phyloP scores from a whole-genome alignment of 805 yeast genomes.

The Candida cerambycidarum region DNA sequence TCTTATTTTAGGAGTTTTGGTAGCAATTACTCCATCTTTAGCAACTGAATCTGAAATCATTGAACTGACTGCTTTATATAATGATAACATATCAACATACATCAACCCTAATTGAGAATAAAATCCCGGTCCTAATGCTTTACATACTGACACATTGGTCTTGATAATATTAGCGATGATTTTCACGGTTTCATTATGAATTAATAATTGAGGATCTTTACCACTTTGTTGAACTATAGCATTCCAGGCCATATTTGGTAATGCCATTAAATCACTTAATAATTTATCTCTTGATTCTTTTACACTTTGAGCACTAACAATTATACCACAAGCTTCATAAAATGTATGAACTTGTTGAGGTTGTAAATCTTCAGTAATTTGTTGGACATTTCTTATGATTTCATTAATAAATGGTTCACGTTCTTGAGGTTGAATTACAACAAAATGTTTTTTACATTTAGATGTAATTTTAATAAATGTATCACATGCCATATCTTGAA shows the following conservation, averaged over 20 bases:
- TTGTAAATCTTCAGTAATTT: slow-evolving; percentile 85
- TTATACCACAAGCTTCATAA: slow-evolving; percentile 95
- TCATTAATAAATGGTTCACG: slow-evolving; percentile 88
- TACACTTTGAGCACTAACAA: slow-evolving; percentile 82
- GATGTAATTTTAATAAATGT: slow-evolving; percentile 94
- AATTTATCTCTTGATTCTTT: slow-evolving; percentile 68
- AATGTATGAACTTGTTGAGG: slow-evolving; percentile 98
- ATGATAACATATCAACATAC: slow-evolving; percentile 83
- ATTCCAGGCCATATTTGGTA: slow-evolving; percentile 94
- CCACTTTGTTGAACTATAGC: slow-evolving; percentile 84
- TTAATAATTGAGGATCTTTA: slow-evolving; percentile 75
- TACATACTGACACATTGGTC: slow-evolving; percentile 93
- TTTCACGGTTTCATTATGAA: slow-evolving; percentile 82
- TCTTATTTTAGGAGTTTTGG: slow-evolving; percentile 92
- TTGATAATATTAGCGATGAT: slow-evolving; percentile 91
- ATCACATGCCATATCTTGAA: slow-evolving; percentile 99
- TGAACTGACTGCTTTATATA: slow-evolving; percentile 84
- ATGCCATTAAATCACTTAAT: slow-evolving; percentile 74
- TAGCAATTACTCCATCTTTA: slow-evolving; percentile 79
- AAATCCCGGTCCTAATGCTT: slow-evolving; percentile 91
- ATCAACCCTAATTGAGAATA: slow-evolving; percentile 83
- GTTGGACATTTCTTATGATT: slow-evolving; percentile 78
- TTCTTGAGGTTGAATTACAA: slow-evolving; percentile 82
- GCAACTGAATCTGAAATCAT: slow-evolving; percentile 83
- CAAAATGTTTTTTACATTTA: slow-evolving; percentile 95